Evolutionary conservation across 2,329 filamentous ascomycete genomes (phyloP).

Genomic region (Venturia oleaginea): DNA sequence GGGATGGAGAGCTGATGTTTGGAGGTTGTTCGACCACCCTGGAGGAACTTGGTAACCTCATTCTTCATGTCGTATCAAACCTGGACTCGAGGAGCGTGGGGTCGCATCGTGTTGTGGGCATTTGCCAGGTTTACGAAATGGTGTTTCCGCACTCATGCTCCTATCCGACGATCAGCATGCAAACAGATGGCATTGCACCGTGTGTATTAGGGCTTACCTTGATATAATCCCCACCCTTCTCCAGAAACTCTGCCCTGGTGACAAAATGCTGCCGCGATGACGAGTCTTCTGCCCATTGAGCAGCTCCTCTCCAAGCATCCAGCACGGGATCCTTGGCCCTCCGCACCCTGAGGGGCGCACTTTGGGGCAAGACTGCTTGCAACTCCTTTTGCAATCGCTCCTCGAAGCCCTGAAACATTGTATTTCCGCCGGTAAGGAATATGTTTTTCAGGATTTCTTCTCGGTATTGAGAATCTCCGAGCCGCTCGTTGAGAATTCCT

Average conservation of each 20-base stretch:
- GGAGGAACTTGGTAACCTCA: not conserved
- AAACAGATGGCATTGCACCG: not conserved
- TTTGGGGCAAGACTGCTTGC: slow-evolving; percentile 60
- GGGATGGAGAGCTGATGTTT: not conserved
- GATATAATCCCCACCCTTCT: slow-evolving; percentile 90
- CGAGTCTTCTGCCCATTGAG: slow-evolving; percentile 62
- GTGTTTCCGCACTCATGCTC: slow-evolving; percentile 15
- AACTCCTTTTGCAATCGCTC: slow-evolving; percentile 68
- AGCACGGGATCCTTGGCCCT: slow-evolving; percentile 66
- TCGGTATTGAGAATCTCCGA: slow-evolving; percentile 48
- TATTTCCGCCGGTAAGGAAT: slow-evolving; percentile 91
- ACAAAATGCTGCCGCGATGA: slow-evolving; percentile 58
- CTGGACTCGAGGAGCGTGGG: not conserved
- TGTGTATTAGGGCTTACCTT: slow-evolving; percentile 46
- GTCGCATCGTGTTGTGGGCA: no score
- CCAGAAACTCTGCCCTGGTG: slow-evolving; percentile 71
- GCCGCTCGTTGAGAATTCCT: slow-evolving; percentile 78
- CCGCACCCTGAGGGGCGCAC: slow-evolving; percentile 58
- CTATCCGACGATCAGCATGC: slow-evolving; percentile 13
- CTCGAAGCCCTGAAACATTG: slow-evolving; percentile 78
- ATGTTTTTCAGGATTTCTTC: slow-evolving; percentile 72
- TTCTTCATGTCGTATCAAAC: not conserved
- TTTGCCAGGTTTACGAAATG: not conserved
- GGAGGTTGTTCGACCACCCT: not conserved
- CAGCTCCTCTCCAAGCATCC: slow-evolving; percentile 91